These are phyloP conservation scores for Rachicladosporium sp. DNA, from an alignment of 2,329 filamentous ascomycete species.

Conservation along the genomic window DNA sequence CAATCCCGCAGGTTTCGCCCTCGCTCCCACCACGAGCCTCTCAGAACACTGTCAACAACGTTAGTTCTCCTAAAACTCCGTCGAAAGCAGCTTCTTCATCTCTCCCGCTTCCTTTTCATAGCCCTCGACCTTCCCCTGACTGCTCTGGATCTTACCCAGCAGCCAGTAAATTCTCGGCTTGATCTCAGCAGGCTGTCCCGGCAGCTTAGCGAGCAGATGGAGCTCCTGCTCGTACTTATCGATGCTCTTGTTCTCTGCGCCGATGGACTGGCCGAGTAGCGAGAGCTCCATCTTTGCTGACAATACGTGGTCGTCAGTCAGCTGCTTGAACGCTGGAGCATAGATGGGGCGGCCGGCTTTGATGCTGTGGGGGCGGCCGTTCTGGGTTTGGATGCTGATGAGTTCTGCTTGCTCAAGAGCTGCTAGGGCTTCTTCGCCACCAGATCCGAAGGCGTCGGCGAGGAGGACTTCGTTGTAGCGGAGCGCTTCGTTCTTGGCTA, in stretches of 20 bases:
- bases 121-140: slow-evolving; percentile 60
- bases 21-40: too few species aligned
- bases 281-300: slow-evolving; percentile 56
- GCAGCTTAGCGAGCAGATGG: slow-evolving; percentile 54
- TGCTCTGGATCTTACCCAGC: slow-evolving; percentile 57
- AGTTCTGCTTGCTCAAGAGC: slow-evolving; percentile 76
- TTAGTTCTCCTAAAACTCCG: slow-evolving; percentile 31
- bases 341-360: slow-evolving; percentile 78
- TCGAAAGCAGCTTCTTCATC: slow-evolving; percentile 58
- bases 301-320: slow-evolving; percentile 61
- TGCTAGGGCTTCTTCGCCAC: slow-evolving; percentile 64
- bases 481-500: slow-evolving; percentile 56
- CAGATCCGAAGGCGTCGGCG: slow-evolving; percentile 57
- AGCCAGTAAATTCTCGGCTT: slow-evolving; percentile 57
- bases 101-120: slow-evolving; percentile 60
- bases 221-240: slow-evolving; percentile 72
- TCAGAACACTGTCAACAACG: background rate
- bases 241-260: slow-evolving; percentile 61
- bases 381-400: slow-evolving; percentile 59
- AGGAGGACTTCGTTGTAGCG: slow-evolving; percentile 80
- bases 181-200: slow-evolving; percentile 58
- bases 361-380: slow-evolving; percentile 67
- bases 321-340: slow-evolving; percentile 62
- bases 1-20: too few species aligned
- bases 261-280: slow-evolving; percentile 55